Evolutionary conservation across 2,329 filamentous ascomycete species (phyloP), one percentile per base, ranked within the genome.

Genomic region (Shiraia bambusicola): DNA sequence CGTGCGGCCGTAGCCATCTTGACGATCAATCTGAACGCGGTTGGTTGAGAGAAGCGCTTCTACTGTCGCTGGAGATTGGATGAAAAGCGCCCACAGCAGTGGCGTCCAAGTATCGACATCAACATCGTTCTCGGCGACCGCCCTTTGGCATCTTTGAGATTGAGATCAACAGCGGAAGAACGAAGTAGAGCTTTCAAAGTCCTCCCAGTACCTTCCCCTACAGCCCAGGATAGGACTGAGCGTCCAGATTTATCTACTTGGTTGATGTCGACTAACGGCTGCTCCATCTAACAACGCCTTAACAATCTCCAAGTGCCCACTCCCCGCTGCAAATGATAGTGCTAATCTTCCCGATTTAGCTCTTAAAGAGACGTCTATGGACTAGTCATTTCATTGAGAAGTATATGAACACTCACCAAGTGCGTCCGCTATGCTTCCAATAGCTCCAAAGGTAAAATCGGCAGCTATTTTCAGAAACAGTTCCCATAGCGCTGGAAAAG

Each of bases 21-120:
- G 47, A 24, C 54, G 54, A 38, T 69, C 58, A 5, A 66, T 44
- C 42, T 69, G 54, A 2, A 70, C 57, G 1, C 41, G 14, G n/a
- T 56, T 55, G 6, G 48, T 57, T n/a, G 52, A 45, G 19, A 70
- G 42, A 25, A 71, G 58, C 2, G 48, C 49, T 43, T 63, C 52
- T 11, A 69, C 55, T 6, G 55, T 61, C 22, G 49, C 40, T 0
- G 64, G 59, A 9, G 53, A 57, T n/a, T 34, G 49, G 30, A 16
- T 51, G 28, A n/a, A 37, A 41, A 68, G 54, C 6, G 66, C 63
- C 68, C 64, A 71, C n/a, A 58, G 42, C 13, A 71, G 38, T 3
- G 67, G 69, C 11, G 66, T 65, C 69, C 68, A 71, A 15, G 52
- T 52, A 38, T 66, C 54, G 6, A 58, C 52, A 50, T 72, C 67